Base-by-base conservation (phyloP, 257 asterid species). In the Eustoma russellianum region DNA sequence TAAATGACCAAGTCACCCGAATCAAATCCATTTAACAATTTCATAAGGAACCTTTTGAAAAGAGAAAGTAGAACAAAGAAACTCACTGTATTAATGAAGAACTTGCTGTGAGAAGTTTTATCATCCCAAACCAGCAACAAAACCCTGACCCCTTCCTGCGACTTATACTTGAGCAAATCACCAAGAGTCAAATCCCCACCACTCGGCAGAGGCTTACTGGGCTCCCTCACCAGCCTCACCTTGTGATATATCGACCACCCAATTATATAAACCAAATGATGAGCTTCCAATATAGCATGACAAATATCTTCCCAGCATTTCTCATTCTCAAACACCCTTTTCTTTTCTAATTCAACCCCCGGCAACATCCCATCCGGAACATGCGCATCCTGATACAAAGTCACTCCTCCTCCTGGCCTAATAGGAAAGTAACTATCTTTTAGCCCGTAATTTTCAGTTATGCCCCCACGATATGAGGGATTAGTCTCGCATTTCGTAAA, bases 121-220 rank as follows among this genome's bases (percentile, higher is more conserved):
- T 89, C 97, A 65, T 89, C 95, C 97, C 97, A 86, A 83, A 86
- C 95, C 82, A 89, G 68, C 73, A 90, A 53, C 79, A 90, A 65
- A 9, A 90, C 97, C 65, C 97, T 72, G 68, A 83, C 97, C 46
- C 97, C 97, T 74, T 90, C 97, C 66, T 90, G 93, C 35, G 97
- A 90, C 64, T 90, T 90, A 57, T 86, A 90, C 69, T 79, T 86
- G 9, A 90, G 82, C 70, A 90, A 57, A 53, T 90, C 97, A 19
- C 97, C 97, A 52, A 90, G 70, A 60, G 60, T 86, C 86, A 86
- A 70, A 66, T 83, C 71, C 35, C 96, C 97, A 28, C 96, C 96
- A n/a, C 56, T 70, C 0, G 97, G 96, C 75, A 90, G 72, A 2
- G 83, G 88, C 61, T 56, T 77, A 24, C 77, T 79, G 5, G 83